A percentile compares a stretch with the other conserved stretches of the same genome.
phyloP scores from a whole-genome alignment of 1,284 basidiomycete genomes.

The Sanghuangporus weigelae region DNA sequence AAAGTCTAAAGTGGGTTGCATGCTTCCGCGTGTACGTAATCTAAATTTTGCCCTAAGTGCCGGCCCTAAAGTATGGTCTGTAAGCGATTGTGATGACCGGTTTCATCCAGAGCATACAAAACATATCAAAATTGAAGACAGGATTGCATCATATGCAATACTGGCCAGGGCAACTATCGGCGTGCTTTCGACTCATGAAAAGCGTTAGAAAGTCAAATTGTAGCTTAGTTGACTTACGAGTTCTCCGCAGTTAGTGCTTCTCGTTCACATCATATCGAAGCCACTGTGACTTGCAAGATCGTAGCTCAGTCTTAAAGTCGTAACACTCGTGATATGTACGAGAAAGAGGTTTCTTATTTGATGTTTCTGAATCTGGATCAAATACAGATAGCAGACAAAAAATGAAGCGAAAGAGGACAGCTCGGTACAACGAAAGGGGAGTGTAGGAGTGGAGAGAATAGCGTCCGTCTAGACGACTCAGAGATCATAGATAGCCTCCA shows the following conservation, averaged over 20 bases:
- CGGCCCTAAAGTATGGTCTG: background rate
- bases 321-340: background rate
- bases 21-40: background rate
- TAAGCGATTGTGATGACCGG: too few species aligned
- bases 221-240: too few species aligned
- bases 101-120: background rate
- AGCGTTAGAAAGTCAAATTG: too few species aligned
- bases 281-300: too few species aligned
- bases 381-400: background rate
- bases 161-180: too few species aligned
- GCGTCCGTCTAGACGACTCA: background rate
- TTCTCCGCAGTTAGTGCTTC: too few species aligned
- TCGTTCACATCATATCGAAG: too few species aligned
- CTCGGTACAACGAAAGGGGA: background rate
- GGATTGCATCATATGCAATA: too few species aligned
- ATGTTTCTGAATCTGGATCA: background rate
- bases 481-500: slow-evolving; percentile 23
- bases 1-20: background rate
- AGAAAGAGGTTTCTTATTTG: background rate
- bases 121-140: too few species aligned
- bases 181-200: too few species aligned
- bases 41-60: background rate
- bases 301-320: too few species aligned
- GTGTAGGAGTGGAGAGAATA: background rate
- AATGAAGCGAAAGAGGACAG: background rate